phyloP scores from a whole-genome alignment of 1,284 basidiomycete species.

The Pisolithus thermaeus region DNA sequence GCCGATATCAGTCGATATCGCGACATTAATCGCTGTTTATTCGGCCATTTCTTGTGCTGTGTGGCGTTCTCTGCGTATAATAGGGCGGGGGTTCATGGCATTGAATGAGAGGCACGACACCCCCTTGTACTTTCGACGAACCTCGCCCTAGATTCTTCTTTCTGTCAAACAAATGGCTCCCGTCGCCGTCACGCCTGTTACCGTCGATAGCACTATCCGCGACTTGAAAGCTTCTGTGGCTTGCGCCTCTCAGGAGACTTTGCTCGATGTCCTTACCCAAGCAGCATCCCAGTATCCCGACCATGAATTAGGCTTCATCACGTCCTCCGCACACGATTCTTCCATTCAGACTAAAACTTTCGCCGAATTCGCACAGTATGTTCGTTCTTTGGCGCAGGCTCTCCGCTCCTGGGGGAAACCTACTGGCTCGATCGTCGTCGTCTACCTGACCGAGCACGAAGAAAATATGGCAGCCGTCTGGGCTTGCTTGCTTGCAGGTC shows the following conservation, averaged over 20 bases:
- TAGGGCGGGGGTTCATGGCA: no score
- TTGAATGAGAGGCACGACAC: no score
- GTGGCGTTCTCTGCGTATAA: no score
- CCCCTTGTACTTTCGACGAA: no score
- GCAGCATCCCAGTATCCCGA: slow-evolving; percentile 6
- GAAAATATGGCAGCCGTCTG: slow-evolving; percentile 13
- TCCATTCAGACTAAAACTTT: slow-evolving; percentile 9
- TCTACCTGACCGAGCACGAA: slow-evolving; percentile 12
- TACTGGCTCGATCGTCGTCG: slow-evolving; percentile 7
- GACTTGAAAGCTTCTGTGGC: not conserved
- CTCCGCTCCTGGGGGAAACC: slow-evolving; percentile 5
- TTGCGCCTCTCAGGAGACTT: slow-evolving; percentile 2
- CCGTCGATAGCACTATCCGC: not conserved
- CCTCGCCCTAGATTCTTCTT: no score
- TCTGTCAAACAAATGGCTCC: not conserved
- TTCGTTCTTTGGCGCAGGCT: slow-evolving; percentile 6
- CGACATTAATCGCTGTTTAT: no score
- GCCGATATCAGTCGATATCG: no score
- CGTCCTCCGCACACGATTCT: slow-evolving; percentile 12
- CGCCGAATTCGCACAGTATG: slow-evolving; percentile 7
- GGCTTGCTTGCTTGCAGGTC: slow-evolving; percentile 10
- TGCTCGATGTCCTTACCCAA: slow-evolving; percentile 9
- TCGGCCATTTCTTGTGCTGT: no score
- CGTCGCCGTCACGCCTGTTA: not conserved
- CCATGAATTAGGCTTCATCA: slow-evolving; percentile 10